Base-by-base conservation (phyloP, 1,139 yeast species). In the Sporopachydermia cereana region DNA sequence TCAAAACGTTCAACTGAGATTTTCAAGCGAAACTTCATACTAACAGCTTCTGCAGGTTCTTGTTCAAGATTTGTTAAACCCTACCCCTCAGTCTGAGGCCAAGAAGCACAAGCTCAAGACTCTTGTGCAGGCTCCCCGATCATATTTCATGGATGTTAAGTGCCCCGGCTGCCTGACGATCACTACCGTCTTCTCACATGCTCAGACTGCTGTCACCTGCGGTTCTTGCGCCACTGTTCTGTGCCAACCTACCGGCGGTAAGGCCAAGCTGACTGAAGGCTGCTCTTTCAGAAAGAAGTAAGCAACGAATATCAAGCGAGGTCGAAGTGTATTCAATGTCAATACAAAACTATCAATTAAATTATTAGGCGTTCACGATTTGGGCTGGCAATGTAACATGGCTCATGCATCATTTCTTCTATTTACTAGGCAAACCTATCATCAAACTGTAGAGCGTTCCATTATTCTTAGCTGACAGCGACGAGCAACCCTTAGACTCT, bases 191-290 rank as follows among this genome's bases (percentile, higher is more conserved):
- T 91, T 91, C 84, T 89, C 97, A 59, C 98, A 91, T 75, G 97
- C 98, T 56, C 98, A 91, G 78, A 91, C 97, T 61, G 97, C 96
- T 62, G 98, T 91, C 68, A 84, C 96, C 67, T 91, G 98, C 78
- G 97, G 93, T 67, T 81, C 94, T 56, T 91, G 98, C 75, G 84
- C 97, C 62, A 89, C 96, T 59, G 96, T 91, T 57, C 84, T 91
- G 67, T 89, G 97, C 76, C 84, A 93, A 68, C 98, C 98, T 68
- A 86, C 97, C 58, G 98, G 98, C 79, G 98, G 98, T 79, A 91
- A 91, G 81, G 96, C 97, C 67, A 88, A 85, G 76, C 83, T 91
- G 72, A 85, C 97, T 61, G 98, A 91, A 77, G 98, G 98, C 69
- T 84, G 93, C 68, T 91, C 98, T 65, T 91, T 86, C 94, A 88